These are phyloP conservation scores for Fusarium nodosum DNA, from an alignment of 2,329 filamentous ascomycete species.

Conservation along the genomic window DNA sequence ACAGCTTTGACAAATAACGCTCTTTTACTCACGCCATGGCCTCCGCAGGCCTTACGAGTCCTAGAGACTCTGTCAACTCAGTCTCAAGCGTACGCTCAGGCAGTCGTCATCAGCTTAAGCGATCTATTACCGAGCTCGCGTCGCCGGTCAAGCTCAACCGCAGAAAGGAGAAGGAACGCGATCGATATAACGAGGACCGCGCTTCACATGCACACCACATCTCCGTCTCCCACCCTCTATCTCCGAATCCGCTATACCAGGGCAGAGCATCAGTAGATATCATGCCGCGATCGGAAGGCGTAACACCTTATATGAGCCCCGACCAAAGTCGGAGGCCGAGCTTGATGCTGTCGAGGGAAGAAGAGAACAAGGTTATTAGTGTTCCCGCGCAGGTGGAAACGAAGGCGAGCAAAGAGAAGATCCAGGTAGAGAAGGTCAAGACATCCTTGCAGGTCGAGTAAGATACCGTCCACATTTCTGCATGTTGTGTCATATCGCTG, in stretches of 20 bases:
- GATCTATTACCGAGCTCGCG: slow-evolving; percentile 68
- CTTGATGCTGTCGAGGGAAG: slow-evolving; percentile 53
- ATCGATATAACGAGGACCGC: slow-evolving; percentile 51
- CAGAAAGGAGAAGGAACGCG: slow-evolving; percentile 49
- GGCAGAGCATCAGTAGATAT: slow-evolving; percentile 61
- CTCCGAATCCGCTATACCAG: slow-evolving; percentile 50
- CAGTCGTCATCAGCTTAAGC: slow-evolving; percentile 66
- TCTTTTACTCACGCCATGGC: slow-evolving; percentile 40
- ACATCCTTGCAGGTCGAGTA: slow-evolving; percentile 53
- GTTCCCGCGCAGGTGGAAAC: slow-evolving; percentile 33
- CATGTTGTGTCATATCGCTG: slow-evolving; percentile 35
- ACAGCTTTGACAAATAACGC: slow-evolving; percentile 11
- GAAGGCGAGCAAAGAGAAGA: slow-evolving; percentile 53
- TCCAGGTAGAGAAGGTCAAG: slow-evolving; percentile 56
- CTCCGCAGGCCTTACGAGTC: slow-evolving; percentile 46
- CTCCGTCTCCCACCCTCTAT: slow-evolving; percentile 36
- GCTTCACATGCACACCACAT: slow-evolving; percentile 38
- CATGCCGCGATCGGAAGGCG: slow-evolving; percentile 60
- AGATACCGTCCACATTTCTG: slow-evolving; percentile 18
- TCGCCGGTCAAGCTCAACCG: slow-evolving; percentile 61
- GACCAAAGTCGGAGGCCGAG: slow-evolving; percentile 61
- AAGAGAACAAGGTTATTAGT: slow-evolving; percentile 43
- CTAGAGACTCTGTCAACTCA: slow-evolving; percentile 46
- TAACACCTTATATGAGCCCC: slow-evolving; percentile 60
- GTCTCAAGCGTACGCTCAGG: slow-evolving; percentile 46